These are phyloP conservation scores for Fusarium praegraminearum DNA, from an alignment of 2,329 filamentous ascomycete genomes.

Conservation along the genomic window DNA sequence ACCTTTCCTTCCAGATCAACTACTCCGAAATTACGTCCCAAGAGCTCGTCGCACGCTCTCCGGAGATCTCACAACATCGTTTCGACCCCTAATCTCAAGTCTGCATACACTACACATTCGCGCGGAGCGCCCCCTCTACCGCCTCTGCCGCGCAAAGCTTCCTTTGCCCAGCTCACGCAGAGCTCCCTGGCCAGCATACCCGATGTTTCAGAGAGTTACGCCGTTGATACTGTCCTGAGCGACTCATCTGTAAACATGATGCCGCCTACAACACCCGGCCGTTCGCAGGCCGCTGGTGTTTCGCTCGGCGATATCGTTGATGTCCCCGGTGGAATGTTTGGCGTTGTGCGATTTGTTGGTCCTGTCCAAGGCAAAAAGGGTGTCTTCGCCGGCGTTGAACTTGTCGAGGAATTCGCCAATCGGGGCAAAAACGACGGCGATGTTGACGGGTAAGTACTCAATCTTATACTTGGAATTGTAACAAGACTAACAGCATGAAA, in stretches of 20 bases:
- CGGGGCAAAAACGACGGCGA: slow-evolving; percentile 96
- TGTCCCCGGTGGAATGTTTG: slow-evolving; percentile 92
- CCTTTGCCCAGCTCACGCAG: slow-evolving; percentile 75
- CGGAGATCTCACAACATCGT: slow-evolving; percentile 61
- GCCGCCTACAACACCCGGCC: slow-evolving; percentile 67
- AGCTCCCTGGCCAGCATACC: slow-evolving; percentile 73
- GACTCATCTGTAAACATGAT: slow-evolving; percentile 58
- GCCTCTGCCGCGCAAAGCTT: slow-evolving; percentile 75
- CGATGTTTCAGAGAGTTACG: slow-evolving; percentile 74
- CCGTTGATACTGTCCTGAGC: slow-evolving; percentile 64
- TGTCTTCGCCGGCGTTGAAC: slow-evolving; percentile 90
- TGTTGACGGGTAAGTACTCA: slow-evolving; percentile 81
- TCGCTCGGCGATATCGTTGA: slow-evolving; percentile 87
- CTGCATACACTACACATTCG: slow-evolving; percentile 63
- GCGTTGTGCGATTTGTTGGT: slow-evolving; percentile 89
- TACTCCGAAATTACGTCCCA: slow-evolving; percentile 39
- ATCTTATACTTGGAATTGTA: not conserved
- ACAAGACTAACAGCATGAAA: slow-evolving; percentile 48
- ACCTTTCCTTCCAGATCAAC: slow-evolving; percentile 32
- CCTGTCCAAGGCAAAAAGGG: slow-evolving; percentile 89
- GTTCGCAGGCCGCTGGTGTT: slow-evolving; percentile 65
- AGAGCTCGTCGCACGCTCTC: slow-evolving; percentile 54
- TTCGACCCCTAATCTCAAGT: slow-evolving; percentile 70
- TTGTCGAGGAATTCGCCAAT: slow-evolving; percentile 81
- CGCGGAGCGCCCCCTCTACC: slow-evolving; percentile 56